phyloP scores from a whole-genome alignment of 371 early-diverging fungal species.

The Chytridium lagenaria region DNA sequence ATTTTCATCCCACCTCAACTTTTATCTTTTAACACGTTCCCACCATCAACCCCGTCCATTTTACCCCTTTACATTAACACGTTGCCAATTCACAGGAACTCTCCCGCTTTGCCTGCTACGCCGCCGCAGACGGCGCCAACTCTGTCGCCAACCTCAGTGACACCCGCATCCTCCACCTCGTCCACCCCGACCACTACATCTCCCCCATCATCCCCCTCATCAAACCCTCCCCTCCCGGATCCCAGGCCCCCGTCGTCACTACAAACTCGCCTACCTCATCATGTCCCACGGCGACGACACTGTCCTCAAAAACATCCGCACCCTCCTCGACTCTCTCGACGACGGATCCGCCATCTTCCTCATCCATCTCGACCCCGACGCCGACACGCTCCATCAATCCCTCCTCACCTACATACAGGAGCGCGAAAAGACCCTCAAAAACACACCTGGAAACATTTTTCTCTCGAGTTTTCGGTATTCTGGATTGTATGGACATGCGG shows the following conservation, averaged over 20 bases:
- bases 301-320: constrained; percentile 5
- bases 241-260: constrained; percentile 21
- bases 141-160: constrained; percentile 34
- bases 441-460: constrained; percentile 38
- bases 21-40: too few species aligned
- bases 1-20: too few species aligned
- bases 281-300: constrained; percentile 44
- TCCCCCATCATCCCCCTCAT: constrained; percentile 2
- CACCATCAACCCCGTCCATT: too few species aligned
- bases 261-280: constrained; percentile 49
- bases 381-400: background rate
- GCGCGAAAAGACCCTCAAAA: constrained; percentile 1
- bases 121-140: constrained; percentile 45
- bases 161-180: constrained; percentile 27
- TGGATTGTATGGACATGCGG: constrained; percentile 45
- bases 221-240: background rate
- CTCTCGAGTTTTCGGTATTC: constrained; percentile 33
- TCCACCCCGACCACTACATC: constrained; percentile 44
- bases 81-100: background rate
- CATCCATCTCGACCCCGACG: constrained; percentile 45
- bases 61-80: background rate
- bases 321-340: constrained; percentile 45
- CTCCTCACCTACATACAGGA: constrained; percentile 22
- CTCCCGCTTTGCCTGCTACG: constrained; percentile 46
- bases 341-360: constrained; percentile 49